These are phyloP conservation scores for Aspergillus sclerotiicarbonarius DNA, from an alignment of 495 filamentous ascomycete species.

Conservation along the genomic window DNA sequence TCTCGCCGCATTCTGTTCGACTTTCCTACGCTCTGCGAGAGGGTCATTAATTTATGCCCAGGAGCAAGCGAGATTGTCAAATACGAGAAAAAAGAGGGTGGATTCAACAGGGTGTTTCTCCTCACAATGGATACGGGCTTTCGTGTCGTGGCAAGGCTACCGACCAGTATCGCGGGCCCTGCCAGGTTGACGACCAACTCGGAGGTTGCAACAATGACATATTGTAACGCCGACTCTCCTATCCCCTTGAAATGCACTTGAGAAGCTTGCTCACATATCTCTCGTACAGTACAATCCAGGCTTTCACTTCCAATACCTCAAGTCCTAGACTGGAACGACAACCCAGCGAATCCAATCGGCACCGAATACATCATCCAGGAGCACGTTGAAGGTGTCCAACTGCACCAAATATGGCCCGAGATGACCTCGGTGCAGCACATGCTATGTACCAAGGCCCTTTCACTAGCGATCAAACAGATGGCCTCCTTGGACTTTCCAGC, in stretches of 20 bases:
- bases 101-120: slow-evolving; percentile 43
- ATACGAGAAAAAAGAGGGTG: slow-evolving; percentile 44
- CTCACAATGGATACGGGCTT: slow-evolving; percentile 34
- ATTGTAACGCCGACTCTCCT: slow-evolving; percentile 29
- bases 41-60: slow-evolving; percentile 26
- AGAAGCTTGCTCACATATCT: too few relatives aligned
- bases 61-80: slow-evolving; percentile 24
- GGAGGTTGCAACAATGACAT: slow-evolving; percentile 47
- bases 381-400: slow-evolving; percentile 33
- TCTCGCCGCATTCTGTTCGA: slow-evolving; percentile 38
- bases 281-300: slow-evolving; percentile 31
- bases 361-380: slow-evolving; percentile 49
- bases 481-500: slow-evolving; percentile 39
- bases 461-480: slow-evolving; percentile 31
- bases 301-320: slow-evolving; percentile 37
- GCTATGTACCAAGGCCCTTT: slow-evolving; percentile 34
- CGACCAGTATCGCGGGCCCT: slow-evolving; percentile 37
- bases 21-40: slow-evolving; percentile 37
- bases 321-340: slow-evolving; percentile 43
- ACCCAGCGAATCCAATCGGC: slow-evolving; percentile 36
- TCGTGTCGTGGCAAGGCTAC: slow-evolving; percentile 39
- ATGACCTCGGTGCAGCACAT: slow-evolving; percentile 40
- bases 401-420: slow-evolving; percentile 37
- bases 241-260: not conserved
- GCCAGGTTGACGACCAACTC: slow-evolving; percentile 38